Evolutionary conservation across 371 early-diverging fungal genomes (phyloP).

Genomic region (Amoeboradix gromovi): DNA sequence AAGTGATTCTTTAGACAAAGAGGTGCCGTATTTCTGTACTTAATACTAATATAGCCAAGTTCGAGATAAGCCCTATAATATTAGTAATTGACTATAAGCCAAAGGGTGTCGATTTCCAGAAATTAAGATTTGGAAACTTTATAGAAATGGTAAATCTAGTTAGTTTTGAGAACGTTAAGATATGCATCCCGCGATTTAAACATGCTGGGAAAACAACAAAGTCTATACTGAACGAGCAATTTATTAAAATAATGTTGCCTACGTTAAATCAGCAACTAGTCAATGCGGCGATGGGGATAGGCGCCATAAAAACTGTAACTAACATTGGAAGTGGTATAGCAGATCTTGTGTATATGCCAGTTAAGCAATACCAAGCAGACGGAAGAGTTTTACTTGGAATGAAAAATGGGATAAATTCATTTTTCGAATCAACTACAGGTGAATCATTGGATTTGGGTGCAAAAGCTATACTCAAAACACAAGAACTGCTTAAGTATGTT

Average conservation of each 20-base stretch:
- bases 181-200: conserved; percentile 39
- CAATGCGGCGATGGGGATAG: conserved; percentile 57
- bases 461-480: conserved; percentile 58
- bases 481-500: conserved; percentile 59
- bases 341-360: conserved; percentile 61
- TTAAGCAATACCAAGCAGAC: conserved; percentile 71
- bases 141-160: conserved; percentile 71
- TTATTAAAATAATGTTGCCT: conserved; percentile 57
- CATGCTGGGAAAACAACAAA: conserved; percentile 36
- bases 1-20: background rate
- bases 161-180: conserved; percentile 59
- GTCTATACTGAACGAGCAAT: conserved; percentile 25
- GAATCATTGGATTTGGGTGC: conserved; percentile 66
- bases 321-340: conserved; percentile 69
- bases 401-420: conserved; percentile 54
- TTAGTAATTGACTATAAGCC: conserved; percentile 86
- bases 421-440: conserved; percentile 56
- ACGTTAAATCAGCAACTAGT: conserved; percentile 59
- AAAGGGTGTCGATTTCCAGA: conserved; percentile 42
- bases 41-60: conserved; percentile 15
- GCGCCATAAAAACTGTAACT: conserved; percentile 55
- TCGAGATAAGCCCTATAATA: conserved; percentile 36
- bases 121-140: conserved; percentile 36
- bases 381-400: conserved; percentile 31
- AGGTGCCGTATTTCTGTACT: conserved; percentile 26